These are phyloP conservation scores for Strobilomyces dryophilus DNA, from an alignment of 768 basidiomycete species.

Conservation along the genomic window DNA sequence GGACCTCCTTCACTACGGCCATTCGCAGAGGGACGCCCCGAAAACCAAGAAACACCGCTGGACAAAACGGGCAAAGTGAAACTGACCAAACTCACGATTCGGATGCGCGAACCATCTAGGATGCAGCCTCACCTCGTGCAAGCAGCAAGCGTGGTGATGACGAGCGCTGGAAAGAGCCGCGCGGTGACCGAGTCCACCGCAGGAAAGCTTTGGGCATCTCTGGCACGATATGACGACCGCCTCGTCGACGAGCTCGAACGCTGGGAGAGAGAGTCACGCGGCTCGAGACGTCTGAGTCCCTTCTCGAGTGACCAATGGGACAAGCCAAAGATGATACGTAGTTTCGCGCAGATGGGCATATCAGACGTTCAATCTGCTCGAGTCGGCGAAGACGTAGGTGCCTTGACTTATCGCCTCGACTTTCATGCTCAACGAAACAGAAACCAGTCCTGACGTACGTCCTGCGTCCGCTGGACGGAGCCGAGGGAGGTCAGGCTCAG, in stretches of 20 bases:
- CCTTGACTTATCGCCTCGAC: not conserved
- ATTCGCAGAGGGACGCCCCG: not conserved
- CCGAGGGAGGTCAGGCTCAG: slow-evolving; percentile 39
- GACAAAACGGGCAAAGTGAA: slow-evolving; percentile 42
- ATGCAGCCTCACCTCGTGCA: slow-evolving; percentile 50
- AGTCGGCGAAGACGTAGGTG: slow-evolving; percentile 12
- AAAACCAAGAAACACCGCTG: not conserved
- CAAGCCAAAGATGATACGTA: slow-evolving; percentile 69
- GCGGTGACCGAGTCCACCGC: slow-evolving; percentile 24
- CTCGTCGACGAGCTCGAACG: slow-evolving; percentile 59
- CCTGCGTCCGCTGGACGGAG: slow-evolving; percentile 34
- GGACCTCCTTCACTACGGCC: slow-evolving; percentile 51
- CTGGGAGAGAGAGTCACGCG: slow-evolving; percentile 55
- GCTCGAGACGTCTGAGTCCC: slow-evolving; percentile 33
- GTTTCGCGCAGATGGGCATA: slow-evolving; percentile 62
- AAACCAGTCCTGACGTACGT: slow-evolving; percentile 41
- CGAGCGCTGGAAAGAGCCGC: slow-evolving; percentile 39
- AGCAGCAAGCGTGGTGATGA: slow-evolving; percentile 53
- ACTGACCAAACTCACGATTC: slow-evolving; percentile 52
- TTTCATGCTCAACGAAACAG: slow-evolving; percentile 16
- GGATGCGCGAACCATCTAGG: slow-evolving; percentile 54
- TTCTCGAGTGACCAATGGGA: slow-evolving; percentile 66
- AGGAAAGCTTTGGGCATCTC: slow-evolving; percentile 61
- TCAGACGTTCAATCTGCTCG: slow-evolving; percentile 12
- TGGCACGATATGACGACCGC: slow-evolving; percentile 76